Evolutionary conservation across 306 rosid genomes (phyloP).

Genomic region (Biancaea sappan): DNA sequence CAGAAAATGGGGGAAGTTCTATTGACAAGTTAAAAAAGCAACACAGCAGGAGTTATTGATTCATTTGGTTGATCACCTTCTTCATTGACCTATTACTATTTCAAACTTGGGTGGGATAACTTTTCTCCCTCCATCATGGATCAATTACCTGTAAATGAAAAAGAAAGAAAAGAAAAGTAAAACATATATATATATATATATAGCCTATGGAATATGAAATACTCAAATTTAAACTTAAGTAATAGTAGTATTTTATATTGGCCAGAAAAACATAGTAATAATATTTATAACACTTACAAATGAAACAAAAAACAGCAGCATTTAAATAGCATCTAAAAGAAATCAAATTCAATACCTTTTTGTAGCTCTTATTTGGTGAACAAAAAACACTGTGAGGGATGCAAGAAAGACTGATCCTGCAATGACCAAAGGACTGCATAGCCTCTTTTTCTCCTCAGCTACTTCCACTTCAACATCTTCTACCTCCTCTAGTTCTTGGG

Average conservation of each 20-base stretch:
- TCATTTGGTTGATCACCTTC: neutral
- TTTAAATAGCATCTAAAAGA: neutral
- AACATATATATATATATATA: neutral
- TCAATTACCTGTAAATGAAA: neutral
- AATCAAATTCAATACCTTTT: too few relatives aligned
- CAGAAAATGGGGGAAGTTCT: neutral
- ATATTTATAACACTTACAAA: neutral
- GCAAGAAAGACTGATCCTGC: conserved; percentile 65
- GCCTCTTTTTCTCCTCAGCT: conserved; percentile 34
- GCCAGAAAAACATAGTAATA: too few relatives aligned
- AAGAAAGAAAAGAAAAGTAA: neutral
- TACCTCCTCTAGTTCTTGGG: conserved; percentile 10
- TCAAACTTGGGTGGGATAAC: neutral
- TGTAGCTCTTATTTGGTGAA: conserved; percentile 39
- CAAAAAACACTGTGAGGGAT: conserved; percentile 43
- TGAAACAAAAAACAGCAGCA: neutral
- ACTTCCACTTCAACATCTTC: conserved; percentile 35
- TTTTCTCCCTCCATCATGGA: neutral
- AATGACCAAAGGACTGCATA: conserved; percentile 42
- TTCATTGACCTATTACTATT: neutral
- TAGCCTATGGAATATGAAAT: neutral
- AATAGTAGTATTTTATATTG: too few relatives aligned
- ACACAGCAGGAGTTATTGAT: neutral
- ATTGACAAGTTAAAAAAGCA: neutral
- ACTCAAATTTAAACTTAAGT: neutral